Evolutionary conservation across 768 basidiomycete species (phyloP).

Genomic region (Kwoniella europaea): DNA sequence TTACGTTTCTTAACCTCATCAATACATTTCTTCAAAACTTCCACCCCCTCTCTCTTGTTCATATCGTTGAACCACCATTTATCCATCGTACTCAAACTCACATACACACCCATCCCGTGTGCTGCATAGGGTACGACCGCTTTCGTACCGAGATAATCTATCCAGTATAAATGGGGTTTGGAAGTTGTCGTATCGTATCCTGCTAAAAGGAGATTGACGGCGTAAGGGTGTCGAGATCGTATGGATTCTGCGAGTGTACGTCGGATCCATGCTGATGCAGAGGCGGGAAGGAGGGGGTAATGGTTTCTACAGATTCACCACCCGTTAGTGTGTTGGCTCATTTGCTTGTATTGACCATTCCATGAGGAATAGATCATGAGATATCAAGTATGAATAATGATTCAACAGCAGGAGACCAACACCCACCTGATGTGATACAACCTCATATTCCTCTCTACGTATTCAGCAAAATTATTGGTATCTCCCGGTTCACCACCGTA

Average conservation of each 20-base stretch:
- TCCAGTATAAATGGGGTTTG: slow-evolving; percentile 77
- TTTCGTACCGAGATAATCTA: slow-evolving; percentile 93
- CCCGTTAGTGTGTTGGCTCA: not conserved
- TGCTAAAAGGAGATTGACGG: slow-evolving; percentile 89
- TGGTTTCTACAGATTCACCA: slow-evolving; percentile 63
- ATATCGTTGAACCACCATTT: slow-evolving; percentile 91
- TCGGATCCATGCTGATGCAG: slow-evolving; percentile 95
- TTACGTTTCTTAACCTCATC: slow-evolving; percentile 80
- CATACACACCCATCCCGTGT: slow-evolving; percentile 94
- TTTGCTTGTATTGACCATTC: not conserved
- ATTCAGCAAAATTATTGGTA: slow-evolving; percentile 95
- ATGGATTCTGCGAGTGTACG: slow-evolving; percentile 84
- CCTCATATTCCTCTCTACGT: slow-evolving; percentile 90
- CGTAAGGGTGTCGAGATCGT: slow-evolving; percentile 83
- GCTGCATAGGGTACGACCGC: slow-evolving; percentile 88
- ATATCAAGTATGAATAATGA: not conserved
- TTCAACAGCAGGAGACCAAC: not conserved
- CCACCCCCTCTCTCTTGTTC: slow-evolving; percentile 81
- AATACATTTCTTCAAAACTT: slow-evolving; percentile 80
- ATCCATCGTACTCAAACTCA: slow-evolving; percentile 88
- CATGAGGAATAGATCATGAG: no score
- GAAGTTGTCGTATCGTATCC: slow-evolving; percentile 79
- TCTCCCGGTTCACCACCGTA: slow-evolving; percentile 96
- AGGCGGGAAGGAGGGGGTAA: slow-evolving; percentile 83
- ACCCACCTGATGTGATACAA: slow-evolving; percentile 85